Evolutionary conservation across 1,284 basidiomycete genomes (phyloP).

Genomic region (Schizophyllum amplum): DNA sequence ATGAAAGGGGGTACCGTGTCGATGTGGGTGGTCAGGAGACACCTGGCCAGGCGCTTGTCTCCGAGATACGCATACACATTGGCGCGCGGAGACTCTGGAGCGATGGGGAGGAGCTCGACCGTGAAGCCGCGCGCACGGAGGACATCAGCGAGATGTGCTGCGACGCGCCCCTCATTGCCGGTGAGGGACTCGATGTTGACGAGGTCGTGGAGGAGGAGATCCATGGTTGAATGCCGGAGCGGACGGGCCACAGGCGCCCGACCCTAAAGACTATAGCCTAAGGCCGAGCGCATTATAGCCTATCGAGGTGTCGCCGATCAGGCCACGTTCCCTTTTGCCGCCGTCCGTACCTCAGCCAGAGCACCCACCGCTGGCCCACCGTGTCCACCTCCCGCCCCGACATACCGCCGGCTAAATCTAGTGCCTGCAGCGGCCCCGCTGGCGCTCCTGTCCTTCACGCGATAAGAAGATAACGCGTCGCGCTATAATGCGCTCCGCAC

Average conservation of each 20-base stretch:
- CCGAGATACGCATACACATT: neutral
- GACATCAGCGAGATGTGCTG: neutral
- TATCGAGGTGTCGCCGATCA: neutral
- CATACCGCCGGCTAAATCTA: neutral
- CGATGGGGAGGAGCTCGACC: neutral
- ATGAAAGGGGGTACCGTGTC: constrained; percentile 9
- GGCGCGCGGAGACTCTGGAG: neutral
- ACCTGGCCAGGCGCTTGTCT: neutral
- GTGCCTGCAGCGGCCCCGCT: neutral
- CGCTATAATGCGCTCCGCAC: neutral
- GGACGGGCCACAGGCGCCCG: neutral
- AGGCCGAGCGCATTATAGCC: too few species aligned
- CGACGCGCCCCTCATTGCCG: neutral
- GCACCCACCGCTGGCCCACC: too few species aligned
- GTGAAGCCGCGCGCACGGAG: neutral
- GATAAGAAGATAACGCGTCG: neutral
- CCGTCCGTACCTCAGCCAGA: neutral
- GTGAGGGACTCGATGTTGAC: neutral
- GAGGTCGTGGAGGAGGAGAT: neutral
- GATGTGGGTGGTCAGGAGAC: constrained; percentile 8
- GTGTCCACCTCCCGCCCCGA: neutral
- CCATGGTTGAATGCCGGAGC: neutral
- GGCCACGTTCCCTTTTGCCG: neutral
- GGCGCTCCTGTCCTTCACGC: neutral
- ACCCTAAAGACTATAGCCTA: neutral